Conservation (phyloP, 2,329 filamentous ascomycete species). For the Ploettnerulaceae sp. region DNA sequence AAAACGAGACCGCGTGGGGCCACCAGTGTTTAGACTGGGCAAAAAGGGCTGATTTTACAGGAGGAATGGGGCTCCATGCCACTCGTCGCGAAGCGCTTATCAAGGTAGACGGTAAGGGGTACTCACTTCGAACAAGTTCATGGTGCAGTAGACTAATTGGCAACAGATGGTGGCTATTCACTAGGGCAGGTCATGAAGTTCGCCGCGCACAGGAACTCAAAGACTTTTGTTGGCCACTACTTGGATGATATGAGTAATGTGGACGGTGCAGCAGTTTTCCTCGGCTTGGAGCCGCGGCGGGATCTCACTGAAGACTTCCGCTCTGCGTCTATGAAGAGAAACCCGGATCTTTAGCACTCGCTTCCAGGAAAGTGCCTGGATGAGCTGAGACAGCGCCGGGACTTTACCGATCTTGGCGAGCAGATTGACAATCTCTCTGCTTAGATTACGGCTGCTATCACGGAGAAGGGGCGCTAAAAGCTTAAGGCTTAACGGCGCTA, state of each 20-base stretch:
- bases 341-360: slow-evolving; percentile 13
- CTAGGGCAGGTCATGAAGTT: slow-evolving; percentile 18
- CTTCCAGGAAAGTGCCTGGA: slow-evolving; percentile 10
- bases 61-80: slow-evolving; percentile 12
- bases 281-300: slow-evolving; percentile 8
- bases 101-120: slow-evolving; percentile 15
- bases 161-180: slow-evolving; percentile 16
- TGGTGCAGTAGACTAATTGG: slow-evolving; percentile 13
- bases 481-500: slow-evolving; percentile 8
- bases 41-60: slow-evolving; percentile 15
- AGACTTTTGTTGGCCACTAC: slow-evolving; percentile 16
- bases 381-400: neutral
- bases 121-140: slow-evolving; percentile 14
- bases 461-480: slow-evolving; percentile 5
- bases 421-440: neutral
- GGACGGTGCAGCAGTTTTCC: slow-evolving; percentile 8
- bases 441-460: neutral
- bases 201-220: slow-evolving; percentile 10
- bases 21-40: slow-evolving; percentile 15
- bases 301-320: slow-evolving; percentile 18
- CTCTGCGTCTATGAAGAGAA: slow-evolving; percentile 14
- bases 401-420: neutral
- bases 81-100: slow-evolving; percentile 16
- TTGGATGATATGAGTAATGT: slow-evolving; percentile 19
- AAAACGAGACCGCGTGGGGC: slow-evolving; percentile 15